Evolutionary conservation across 202 grass and related monocot genomes (phyloP).

Genomic region (Setaria viridis): DNA sequence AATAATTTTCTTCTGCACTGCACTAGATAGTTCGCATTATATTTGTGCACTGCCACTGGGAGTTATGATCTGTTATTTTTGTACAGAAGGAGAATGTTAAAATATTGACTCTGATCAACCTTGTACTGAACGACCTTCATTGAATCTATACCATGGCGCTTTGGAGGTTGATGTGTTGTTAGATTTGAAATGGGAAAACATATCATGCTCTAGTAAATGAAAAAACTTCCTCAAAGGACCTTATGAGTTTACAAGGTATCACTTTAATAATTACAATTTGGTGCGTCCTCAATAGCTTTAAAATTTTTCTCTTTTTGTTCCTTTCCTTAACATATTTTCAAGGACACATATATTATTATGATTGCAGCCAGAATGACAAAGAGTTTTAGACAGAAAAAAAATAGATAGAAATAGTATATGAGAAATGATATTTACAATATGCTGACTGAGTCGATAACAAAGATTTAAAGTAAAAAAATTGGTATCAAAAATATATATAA

Average conservation of each 20-base stretch:
- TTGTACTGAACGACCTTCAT: background rate
- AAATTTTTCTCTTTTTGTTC: background rate
- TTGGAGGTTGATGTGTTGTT: background rate
- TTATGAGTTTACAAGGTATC: background rate
- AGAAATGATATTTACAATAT: background rate
- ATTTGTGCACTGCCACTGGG: background rate
- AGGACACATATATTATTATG: background rate
- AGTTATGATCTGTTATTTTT: conserved; percentile 18
- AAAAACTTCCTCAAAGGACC: background rate
- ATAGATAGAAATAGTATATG: background rate
- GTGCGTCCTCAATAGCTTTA: background rate
- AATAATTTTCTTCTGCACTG: background rate
- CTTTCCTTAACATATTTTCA: background rate
- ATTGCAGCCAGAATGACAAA: background rate
- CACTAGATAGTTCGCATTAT: background rate
- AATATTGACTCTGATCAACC: background rate
- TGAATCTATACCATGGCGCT: background rate
- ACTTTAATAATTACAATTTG: background rate
- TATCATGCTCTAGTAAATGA: background rate
- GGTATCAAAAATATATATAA: background rate
- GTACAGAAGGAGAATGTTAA: background rate
- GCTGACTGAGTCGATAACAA: background rate
- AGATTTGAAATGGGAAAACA: background rate
- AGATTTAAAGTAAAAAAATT: background rate
- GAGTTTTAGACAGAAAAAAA: background rate